A percentile compares a stretch with the other conserved stretches of the same genome.
phyloP scores from a whole-genome alignment of 257 asterid genomes.

The Forsythia suspensa region DNA sequence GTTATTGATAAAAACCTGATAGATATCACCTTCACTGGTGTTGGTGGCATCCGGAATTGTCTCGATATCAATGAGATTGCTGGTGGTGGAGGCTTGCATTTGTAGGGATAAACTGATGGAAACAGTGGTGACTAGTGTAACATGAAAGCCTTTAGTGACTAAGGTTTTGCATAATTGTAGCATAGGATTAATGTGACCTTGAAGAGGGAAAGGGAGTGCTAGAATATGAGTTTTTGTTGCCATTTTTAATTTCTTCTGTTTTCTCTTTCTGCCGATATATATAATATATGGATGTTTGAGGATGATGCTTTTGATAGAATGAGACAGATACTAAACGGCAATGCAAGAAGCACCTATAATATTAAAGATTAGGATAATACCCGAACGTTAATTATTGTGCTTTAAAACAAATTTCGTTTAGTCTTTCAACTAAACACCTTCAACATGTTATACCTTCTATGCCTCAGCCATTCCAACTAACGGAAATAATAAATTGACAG shows the following conservation, averaged over 20 bases:
- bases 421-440: too few species aligned
- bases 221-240: slow-evolving; percentile 24
- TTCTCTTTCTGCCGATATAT: background rate
- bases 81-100: background rate
- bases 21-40: background rate
- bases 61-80: slow-evolving; percentile 21
- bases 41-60: slow-evolving; percentile 31
- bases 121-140: slow-evolving; percentile 31
- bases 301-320: too few species aligned
- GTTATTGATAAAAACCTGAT: slow-evolving; percentile 2
- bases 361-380: too few species aligned
- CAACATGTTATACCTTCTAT: too few species aligned
- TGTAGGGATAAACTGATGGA: slow-evolving; percentile 11
- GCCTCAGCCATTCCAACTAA: too few species aligned
- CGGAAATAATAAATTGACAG: too few species aligned
- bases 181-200: slow-evolving; percentile 49
- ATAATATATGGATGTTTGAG: too few species aligned
- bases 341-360: too few species aligned
- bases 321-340: too few species aligned
- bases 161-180: slow-evolving; percentile 43
- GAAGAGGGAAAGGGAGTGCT: slow-evolving; percentile 38
- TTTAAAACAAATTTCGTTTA: too few species aligned
- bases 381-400: too few species aligned
- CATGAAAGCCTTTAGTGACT: slow-evolving; percentile 24
- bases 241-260: slow-evolving; percentile 1